phyloP scores from a whole-genome alignment of 331 rosid genomes.

The Cydonia oblonga region DNA sequence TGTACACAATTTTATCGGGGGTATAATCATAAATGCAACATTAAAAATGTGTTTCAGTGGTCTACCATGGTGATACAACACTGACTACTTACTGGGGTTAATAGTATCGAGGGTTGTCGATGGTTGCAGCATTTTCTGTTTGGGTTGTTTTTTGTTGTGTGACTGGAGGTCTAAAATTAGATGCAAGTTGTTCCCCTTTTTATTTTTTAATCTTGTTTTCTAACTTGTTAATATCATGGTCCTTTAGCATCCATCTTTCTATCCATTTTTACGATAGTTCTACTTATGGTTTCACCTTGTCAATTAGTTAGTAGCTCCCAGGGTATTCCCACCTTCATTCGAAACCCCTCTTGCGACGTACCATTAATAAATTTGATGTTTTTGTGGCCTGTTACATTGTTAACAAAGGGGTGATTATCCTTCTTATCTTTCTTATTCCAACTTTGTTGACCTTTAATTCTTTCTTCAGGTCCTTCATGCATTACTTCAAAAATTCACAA shows the following conservation, averaged over 20 bases:
- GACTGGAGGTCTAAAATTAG: not conserved
- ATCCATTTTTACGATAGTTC: too few species aligned
- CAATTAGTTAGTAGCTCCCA: not conserved
- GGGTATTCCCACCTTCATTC: not conserved
- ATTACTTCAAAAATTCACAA: slow-evolving; percentile 43
- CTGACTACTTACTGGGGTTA: not conserved
- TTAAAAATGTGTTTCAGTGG: slow-evolving; percentile 21
- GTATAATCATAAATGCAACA: not conserved
- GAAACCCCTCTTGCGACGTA: not conserved
- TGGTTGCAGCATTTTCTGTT: not conserved
- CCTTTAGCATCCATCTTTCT: too few species aligned
- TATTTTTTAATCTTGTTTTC: not conserved
- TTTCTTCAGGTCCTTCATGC: slow-evolving; percentile 43
- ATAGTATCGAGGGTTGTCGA: not conserved
- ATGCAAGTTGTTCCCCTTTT: not conserved
- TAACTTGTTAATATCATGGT: not conserved
- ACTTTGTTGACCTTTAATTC: not conserved
- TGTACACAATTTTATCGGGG: not conserved
- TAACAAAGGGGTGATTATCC: not conserved
- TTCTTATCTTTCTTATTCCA: not conserved
- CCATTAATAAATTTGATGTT: not conserved
- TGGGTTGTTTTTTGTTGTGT: not conserved
- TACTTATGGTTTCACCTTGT: too few species aligned
- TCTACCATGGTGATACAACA: not conserved
- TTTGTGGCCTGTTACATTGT: not conserved